phyloP scores from a whole-genome alignment of 2,329 filamentous ascomycete genomes.

The Ascomycota sp. region DNA sequence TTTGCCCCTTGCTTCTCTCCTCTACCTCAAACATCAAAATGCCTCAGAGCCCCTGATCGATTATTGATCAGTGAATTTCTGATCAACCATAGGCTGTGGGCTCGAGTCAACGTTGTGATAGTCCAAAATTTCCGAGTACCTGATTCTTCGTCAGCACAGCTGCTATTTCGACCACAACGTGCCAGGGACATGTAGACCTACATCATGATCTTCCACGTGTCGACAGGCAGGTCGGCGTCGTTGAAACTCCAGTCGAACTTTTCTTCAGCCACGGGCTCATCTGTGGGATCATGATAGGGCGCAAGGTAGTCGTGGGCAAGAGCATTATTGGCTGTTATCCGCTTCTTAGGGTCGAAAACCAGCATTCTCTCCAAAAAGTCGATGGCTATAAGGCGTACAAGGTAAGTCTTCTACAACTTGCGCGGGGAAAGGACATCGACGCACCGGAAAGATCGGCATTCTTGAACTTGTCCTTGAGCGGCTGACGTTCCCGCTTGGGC shows the following conservation, averaged over 20 bases:
- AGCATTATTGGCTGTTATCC: conserved; percentile 70
- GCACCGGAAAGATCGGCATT: conserved; percentile 74
- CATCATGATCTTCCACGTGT: conserved; percentile 99
- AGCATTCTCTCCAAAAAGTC: conserved; percentile 93
- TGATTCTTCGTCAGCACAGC: conserved; percentile 15
- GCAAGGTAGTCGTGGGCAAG: conserved; percentile 84
- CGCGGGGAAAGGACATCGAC: conserved; percentile 5
- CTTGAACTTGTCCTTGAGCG: conserved; percentile 76
- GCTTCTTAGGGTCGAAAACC: conserved; percentile 94
- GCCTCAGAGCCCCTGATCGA: neutral
- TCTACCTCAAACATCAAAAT: neutral
- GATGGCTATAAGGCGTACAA: conserved; percentile 37
- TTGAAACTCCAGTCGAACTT: conserved; percentile 99
- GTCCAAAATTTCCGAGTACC: conserved; percentile 97
- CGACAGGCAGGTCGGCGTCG: conserved; percentile 87
- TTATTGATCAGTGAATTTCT: conserved; percentile 16
- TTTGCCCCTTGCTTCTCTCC: too few relatives aligned
- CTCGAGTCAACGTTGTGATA: conserved; percentile 77
- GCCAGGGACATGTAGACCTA: conserved; percentile 22
- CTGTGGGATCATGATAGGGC: conserved; percentile 91
- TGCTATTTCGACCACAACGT: neutral
- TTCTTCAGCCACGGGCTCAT: conserved; percentile 87
- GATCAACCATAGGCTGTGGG: conserved; percentile 17
- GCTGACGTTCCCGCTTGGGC: conserved; percentile 81
- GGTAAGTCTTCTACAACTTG: neutral